phyloP scores from a whole-genome alignment of 345 rosid genomes.

The Kernera saxatilis region DNA sequence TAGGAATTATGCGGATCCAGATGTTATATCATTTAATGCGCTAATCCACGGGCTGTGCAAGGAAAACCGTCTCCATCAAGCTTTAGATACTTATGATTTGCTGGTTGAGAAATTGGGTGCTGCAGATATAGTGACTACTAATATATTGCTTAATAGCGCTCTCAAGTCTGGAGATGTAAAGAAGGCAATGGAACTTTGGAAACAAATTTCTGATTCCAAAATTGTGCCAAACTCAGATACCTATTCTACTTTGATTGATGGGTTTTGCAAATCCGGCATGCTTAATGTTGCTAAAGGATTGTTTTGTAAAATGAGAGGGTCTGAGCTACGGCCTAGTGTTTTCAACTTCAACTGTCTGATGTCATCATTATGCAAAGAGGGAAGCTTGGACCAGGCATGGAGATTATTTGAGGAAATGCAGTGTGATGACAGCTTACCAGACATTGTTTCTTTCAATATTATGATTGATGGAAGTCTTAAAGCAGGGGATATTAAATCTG shows the following conservation, averaged over 20 bases:
- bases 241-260: constrained; percentile 46
- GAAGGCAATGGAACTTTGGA: constrained; percentile 60
- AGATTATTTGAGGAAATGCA: constrained; percentile 50
- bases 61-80: constrained; percentile 40
- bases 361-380: constrained; percentile 56
- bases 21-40: constrained; percentile 43
- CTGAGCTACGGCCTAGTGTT: constrained; percentile 33
- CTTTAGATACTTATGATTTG: constrained; percentile 38
- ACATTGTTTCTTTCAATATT: constrained; percentile 44
- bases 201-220: constrained; percentile 36
- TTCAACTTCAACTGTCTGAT: constrained; percentile 47
- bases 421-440: constrained; percentile 30
- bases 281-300: constrained; percentile 60
- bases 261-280: constrained; percentile 47
- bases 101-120: constrained; percentile 42
- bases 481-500: constrained; percentile 46
- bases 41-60: constrained; percentile 59
- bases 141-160: constrained; percentile 42
- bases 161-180: constrained; percentile 41
- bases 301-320: constrained; percentile 42
- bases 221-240: constrained; percentile 44
- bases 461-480: constrained; percentile 58
- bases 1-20: constrained; percentile 36
- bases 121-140: constrained; percentile 43
- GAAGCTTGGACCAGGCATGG: constrained; percentile 59